Conservation (phyloP, 441 rosid genomes). For the Omphalea diandra region DNA sequence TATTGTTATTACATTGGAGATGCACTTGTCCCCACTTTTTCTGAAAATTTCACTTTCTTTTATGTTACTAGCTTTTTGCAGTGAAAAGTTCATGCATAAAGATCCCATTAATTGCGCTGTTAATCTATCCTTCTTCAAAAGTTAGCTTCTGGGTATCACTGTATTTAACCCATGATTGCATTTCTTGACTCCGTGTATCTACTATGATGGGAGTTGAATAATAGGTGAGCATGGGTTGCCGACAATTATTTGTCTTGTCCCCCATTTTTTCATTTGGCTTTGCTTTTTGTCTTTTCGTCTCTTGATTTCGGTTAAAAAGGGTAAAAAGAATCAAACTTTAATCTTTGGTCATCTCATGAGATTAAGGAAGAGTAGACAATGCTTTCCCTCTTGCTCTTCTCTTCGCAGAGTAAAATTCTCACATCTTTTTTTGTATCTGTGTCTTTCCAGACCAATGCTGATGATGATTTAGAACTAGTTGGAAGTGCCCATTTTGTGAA, state of each 20-base stretch:
- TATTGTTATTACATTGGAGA: slow-evolving; percentile 20
- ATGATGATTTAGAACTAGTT: slow-evolving; percentile 7
- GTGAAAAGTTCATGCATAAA: slow-evolving; percentile 34
- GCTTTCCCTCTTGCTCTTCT: slow-evolving; percentile 61
- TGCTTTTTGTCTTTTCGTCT: slow-evolving; percentile 10
- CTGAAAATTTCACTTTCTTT: slow-evolving; percentile 20
- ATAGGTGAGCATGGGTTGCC: slow-evolving; percentile 39
- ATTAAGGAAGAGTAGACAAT: slow-evolving; percentile 49
- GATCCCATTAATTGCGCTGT: slow-evolving; percentile 61
- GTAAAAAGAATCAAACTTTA: slow-evolving; percentile 28
- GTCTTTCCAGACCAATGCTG: neutral
- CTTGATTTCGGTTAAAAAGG: slow-evolving; percentile 36
- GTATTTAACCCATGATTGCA: slow-evolving; percentile 33
- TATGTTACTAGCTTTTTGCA: slow-evolving; percentile 21
- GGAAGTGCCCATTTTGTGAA: neutral
- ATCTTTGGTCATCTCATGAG: slow-evolving; percentile 47
- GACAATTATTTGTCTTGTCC: slow-evolving; percentile 42
- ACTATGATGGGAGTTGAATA: slow-evolving; percentile 52
- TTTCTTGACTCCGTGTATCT: slow-evolving; percentile 31
- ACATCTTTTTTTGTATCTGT: slow-evolving; percentile 10
- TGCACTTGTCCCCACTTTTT: slow-evolving; percentile 24
- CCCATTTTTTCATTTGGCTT: slow-evolving; percentile 18
- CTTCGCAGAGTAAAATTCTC: slow-evolving; percentile 44
- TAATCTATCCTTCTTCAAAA: slow-evolving; percentile 26
- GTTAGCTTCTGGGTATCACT: slow-evolving; percentile 32